phyloP scores from a whole-genome alignment of 441 rosid genomes.

The Arabidopsis lyrata region DNA sequence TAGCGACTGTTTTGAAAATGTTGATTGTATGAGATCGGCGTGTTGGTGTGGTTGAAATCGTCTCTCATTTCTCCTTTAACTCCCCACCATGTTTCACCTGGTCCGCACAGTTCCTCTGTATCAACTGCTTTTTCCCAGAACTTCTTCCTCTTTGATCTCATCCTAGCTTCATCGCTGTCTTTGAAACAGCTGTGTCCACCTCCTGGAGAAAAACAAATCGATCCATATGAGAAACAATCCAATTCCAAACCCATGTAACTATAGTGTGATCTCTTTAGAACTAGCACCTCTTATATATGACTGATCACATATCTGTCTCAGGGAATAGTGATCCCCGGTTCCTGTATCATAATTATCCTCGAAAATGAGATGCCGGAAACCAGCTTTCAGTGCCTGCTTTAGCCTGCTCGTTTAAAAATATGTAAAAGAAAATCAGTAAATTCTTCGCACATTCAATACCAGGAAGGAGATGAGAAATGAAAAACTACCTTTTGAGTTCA shows the following conservation, averaged over 20 bases:
- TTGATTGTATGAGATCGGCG: constrained; percentile 63
- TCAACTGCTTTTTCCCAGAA: constrained; percentile 99
- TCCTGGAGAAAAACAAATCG: constrained; percentile 54
- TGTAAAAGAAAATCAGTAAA: constrained; percentile 26
- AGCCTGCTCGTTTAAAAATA: constrained; percentile 56
- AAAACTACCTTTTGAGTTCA: constrained; percentile 83
- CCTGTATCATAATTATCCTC: constrained; percentile 99
- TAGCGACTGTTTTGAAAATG: constrained; percentile 85
- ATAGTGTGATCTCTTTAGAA: constrained; percentile 1
- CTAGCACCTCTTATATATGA: constrained; percentile 75
- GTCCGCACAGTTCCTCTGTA: constrained; percentile 78
- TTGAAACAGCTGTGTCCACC: constrained; percentile 97
- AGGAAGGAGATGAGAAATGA: not conserved
- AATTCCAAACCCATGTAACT: constrained; percentile 6
- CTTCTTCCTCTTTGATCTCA: constrained; percentile 81
- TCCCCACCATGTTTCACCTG: constrained; percentile 96
- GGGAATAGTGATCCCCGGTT: constrained; percentile 95
- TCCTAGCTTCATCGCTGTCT: constrained; percentile 91
- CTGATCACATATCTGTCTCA: constrained; percentile 98
- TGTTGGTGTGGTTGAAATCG: constrained; percentile 81
- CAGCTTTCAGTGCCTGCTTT: constrained; percentile 84
- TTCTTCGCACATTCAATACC: not conserved
- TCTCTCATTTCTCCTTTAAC: constrained; percentile 89
- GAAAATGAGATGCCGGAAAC: constrained; percentile 88
- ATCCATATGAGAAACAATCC: constrained; percentile 22